phyloP scores from a whole-genome alignment of 768 basidiomycete species.

The Leccinum variicolor region DNA sequence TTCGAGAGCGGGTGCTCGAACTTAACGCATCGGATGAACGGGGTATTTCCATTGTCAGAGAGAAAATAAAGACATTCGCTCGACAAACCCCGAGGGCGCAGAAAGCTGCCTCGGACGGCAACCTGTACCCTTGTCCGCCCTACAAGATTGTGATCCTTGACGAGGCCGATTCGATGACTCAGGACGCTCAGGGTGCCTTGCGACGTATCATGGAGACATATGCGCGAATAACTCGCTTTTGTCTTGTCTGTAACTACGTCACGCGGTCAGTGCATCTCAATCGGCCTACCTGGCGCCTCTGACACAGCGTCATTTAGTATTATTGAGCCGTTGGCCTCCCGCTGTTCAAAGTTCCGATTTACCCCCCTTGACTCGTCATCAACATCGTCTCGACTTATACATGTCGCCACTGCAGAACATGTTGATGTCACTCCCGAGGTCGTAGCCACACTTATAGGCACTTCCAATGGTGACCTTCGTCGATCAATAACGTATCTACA shows the following conservation, averaged over 20 bases:
- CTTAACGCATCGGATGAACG: constrained; percentile 99
- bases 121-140: constrained; percentile 91
- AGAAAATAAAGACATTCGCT: constrained; percentile 98
- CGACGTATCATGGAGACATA: constrained; percentile 99
- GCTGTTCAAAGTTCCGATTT: constrained; percentile 98
- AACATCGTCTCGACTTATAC: constrained; percentile 66
- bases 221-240: constrained; percentile 94
- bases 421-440: constrained; percentile 57
- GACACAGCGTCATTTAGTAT: constrained; percentile 53
- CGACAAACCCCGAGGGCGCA: constrained; percentile 87
- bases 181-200: constrained; percentile 96
- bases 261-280: constrained; percentile 66
- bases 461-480: constrained; percentile 89
- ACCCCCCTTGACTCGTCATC: constrained; percentile 83
- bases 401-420: constrained; percentile 78
- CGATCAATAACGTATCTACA: constrained; percentile 98
- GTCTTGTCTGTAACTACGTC: constrained; percentile 98
- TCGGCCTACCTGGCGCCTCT: not conserved
- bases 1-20: constrained; percentile 89
- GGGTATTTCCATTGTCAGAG: constrained; percentile 93
- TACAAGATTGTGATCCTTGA: constrained; percentile 99
- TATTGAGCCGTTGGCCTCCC: constrained; percentile 97
- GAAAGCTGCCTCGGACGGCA: constrained; percentile 66
- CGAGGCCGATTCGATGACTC: constrained; percentile 99
- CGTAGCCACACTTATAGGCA: constrained; percentile 67